Percentiles rank a stretch among this genome's conserved stretches.
Evolutionary conservation across 2,329 filamentous ascomycete species (phyloP).

Genomic region (Colletotrichum sp.): DNA sequence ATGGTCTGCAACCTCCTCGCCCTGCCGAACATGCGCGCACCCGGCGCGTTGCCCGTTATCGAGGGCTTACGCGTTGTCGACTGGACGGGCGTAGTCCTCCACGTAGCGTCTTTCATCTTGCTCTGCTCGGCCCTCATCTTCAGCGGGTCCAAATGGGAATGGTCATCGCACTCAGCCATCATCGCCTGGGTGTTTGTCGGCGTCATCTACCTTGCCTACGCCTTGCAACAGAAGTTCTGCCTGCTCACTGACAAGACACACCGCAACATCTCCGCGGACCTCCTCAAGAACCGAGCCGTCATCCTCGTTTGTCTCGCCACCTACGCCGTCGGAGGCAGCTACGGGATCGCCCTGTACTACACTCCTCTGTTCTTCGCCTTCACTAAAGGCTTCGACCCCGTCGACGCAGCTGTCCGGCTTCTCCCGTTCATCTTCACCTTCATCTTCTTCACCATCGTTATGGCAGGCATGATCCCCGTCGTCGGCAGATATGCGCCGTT

Average conservation of each 20-base stretch:
- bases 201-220: slow-evolving; percentile 47
- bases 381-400: slow-evolving; percentile 42
- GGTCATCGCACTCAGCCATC: slow-evolving; percentile 50
- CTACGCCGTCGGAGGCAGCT: slow-evolving; percentile 36
- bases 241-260: slow-evolving; percentile 47
- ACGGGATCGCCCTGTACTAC: slow-evolving; percentile 54
- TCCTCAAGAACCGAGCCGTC: slow-evolving; percentile 42
- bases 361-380: slow-evolving; percentile 62
- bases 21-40: slow-evolving; percentile 38
- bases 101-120: slow-evolving; percentile 36
- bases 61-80: slow-evolving; percentile 31
- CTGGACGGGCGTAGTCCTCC: slow-evolving; percentile 33
- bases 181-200: slow-evolving; percentile 52
- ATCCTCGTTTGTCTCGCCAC: slow-evolving; percentile 48
- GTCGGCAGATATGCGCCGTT: slow-evolving; percentile 41
- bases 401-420: slow-evolving; percentile 45
- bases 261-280: slow-evolving; percentile 49
- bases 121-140: slow-evolving; percentile 55
- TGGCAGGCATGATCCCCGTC: slow-evolving; percentile 41
- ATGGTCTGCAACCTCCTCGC: slow-evolving; percentile 48
- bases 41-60: slow-evolving; percentile 20
- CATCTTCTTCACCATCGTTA: slow-evolving; percentile 37
- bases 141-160: slow-evolving; percentile 53
- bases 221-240: slow-evolving; percentile 48
- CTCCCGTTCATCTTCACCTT: slow-evolving; percentile 47